Evolutionary conservation across 1,284 basidiomycete genomes (phyloP), one percentile per base, ranked within the genome.

Genomic region (Ganoderma multipileum): DNA sequence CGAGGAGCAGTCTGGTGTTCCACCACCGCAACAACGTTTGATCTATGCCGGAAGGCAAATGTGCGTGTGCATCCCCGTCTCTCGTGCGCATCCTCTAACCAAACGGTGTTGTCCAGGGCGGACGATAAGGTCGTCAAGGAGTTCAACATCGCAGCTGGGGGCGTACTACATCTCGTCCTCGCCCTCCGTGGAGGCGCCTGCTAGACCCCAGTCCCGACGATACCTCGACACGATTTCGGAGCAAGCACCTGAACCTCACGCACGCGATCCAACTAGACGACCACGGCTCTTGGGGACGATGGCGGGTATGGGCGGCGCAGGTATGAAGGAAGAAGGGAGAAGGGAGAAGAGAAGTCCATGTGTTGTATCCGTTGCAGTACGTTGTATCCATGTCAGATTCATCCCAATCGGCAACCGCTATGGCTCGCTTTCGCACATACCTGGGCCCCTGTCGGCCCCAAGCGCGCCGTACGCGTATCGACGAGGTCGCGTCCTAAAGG

Each of bases 1-100:
- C 39, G 98, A 99, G 81, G 97, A 99, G 84, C 98, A 99, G 83
- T 97, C 97, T 52, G 98, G 97, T 76, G 98, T 99, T 61, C 98
- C 98, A 20, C 97, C 98, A 70, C 94, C 88, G 50, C 98, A 99
- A 81, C 98, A 99, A 81, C 90, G 98, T 69, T 83, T 99, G 76
- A 99, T 99, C 80, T 99, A 94, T 80, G 84, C 90, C 76, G 98
- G 98, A 58, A 91, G 97, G 80, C 97, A 98, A 78, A 94, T 99
- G 98, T 98, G 76, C 80, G 95, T 87, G 26, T 44, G 23, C 39
- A 12, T 63, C 60, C 61, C 11, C 14, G 39, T 50, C 23, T 58
- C 52, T 44, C 50, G 2, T 44, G 0, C 47, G n/a, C 11, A 47
- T 23, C 64, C 14, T 57, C 64, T 62, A n/a, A 66, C 54, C 52